Percentiles rank a stretch among this genome's conserved stretches.
Conservation (phyloP, 1,139 yeast species). For the Zygosaccharomyces pseudobailii region DNA sequence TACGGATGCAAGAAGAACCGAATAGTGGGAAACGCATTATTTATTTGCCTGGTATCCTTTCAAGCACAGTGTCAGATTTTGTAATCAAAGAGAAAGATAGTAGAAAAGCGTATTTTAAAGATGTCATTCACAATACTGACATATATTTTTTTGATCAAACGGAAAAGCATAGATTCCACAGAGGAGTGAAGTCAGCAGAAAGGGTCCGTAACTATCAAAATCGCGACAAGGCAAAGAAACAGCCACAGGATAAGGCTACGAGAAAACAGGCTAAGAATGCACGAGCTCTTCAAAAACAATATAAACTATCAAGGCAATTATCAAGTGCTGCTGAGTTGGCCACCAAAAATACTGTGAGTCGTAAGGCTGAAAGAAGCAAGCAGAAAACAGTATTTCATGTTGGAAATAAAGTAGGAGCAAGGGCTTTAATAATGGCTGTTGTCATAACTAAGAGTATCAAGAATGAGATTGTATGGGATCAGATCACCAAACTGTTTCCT, state of each 20-base stretch:
- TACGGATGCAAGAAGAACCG: slow-evolving; percentile 18
- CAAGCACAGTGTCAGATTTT: slow-evolving; percentile 20
- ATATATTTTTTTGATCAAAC: slow-evolving; percentile 34
- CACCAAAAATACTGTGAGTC: background rate
- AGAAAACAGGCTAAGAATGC: slow-evolving; percentile 1
- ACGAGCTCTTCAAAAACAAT: slow-evolving; percentile 1
- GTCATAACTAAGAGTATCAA: slow-evolving; percentile 33
- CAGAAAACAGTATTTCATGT: slow-evolving; percentile 14
- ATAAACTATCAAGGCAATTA: background rate
- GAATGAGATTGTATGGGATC: slow-evolving; percentile 33
- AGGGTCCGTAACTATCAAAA: slow-evolving; percentile 31
- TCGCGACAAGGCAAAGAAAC: slow-evolving; percentile 4
- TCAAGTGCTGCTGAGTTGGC: background rate
- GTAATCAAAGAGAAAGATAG: slow-evolving; percentile 25
- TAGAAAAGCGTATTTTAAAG: slow-evolving; percentile 24
- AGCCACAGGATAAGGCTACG: slow-evolving; percentile 5
- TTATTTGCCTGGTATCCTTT: slow-evolving; percentile 23
- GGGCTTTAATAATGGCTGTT: slow-evolving; percentile 27
- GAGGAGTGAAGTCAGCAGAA: slow-evolving; percentile 29
- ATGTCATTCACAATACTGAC: slow-evolving; percentile 30
- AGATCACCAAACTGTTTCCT: slow-evolving; percentile 29
- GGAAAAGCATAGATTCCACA: slow-evolving; percentile 29
- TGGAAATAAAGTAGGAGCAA: slow-evolving; percentile 26
- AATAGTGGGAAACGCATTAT: slow-evolving; percentile 21
- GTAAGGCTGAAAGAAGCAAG: background rate